phyloP scores from a whole-genome alignment of 129 eudicot species.

The Arctium lappa region DNA sequence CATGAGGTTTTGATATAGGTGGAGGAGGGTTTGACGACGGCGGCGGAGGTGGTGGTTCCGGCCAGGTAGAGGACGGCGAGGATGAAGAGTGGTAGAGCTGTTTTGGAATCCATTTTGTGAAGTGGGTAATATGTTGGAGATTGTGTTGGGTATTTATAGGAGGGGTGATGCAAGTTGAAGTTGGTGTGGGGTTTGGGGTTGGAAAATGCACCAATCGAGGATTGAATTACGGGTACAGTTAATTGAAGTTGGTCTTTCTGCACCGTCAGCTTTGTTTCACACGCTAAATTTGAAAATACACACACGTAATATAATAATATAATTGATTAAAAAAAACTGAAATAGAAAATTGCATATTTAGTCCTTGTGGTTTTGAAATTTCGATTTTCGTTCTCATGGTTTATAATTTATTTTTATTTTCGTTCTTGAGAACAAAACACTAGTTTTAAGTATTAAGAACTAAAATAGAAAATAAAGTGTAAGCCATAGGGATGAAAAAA shows the following conservation, averaged over 20 bases:
- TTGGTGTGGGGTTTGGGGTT: neutral
- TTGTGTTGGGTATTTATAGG: neutral
- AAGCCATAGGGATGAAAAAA: too few species aligned
- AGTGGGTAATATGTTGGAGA: neutral
- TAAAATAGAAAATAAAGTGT: too few species aligned
- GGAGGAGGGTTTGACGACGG: slow-evolving; percentile 28
- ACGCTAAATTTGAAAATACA: neutral
- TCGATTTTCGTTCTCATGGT: too few species aligned
- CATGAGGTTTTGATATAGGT: slow-evolving; percentile 59
- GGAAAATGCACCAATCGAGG: slow-evolving; percentile 12
- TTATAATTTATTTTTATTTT: too few species aligned
- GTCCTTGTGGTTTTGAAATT: too few species aligned
- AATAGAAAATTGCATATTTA: too few species aligned
- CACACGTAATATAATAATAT: neutral
- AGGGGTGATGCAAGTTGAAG: neutral
- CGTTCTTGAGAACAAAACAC: too few species aligned
- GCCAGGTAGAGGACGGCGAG: slow-evolving; percentile 27
- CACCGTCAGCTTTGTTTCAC: neutral
- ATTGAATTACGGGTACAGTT: neutral
- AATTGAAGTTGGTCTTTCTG: neutral
- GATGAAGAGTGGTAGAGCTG: neutral
- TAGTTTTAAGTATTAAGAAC: too few species aligned
- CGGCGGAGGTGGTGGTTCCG: slow-evolving; percentile 12
- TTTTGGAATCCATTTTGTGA: slow-evolving; percentile 19
- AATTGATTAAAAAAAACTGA: too few species aligned